phyloP scores from a whole-genome alignment of 2,329 filamentous ascomycete species.

The Ustulina deusta region DNA sequence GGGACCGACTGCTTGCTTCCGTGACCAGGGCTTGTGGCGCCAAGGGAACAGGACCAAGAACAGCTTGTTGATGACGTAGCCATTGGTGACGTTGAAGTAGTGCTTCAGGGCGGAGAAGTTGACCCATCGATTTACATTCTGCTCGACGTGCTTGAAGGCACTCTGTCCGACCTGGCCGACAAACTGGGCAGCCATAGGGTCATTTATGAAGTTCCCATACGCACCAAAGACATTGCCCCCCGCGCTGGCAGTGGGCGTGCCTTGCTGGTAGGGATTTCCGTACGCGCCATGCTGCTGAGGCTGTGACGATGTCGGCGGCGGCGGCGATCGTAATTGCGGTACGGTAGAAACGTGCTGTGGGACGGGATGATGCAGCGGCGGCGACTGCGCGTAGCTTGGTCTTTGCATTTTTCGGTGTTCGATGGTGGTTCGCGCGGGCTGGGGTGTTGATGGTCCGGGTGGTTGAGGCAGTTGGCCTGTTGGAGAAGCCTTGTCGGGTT shows the following conservation, averaged over 20 bases:
- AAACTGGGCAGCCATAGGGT: constrained; percentile 88
- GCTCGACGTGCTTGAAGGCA: constrained; percentile 92
- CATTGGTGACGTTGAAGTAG: constrained; percentile 99
- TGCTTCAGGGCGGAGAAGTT: constrained; percentile 95
- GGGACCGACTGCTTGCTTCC: constrained; percentile 81
- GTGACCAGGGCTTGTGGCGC: constrained; percentile 97
- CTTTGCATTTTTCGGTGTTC: constrained; percentile 79
- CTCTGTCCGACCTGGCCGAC: constrained; percentile 94
- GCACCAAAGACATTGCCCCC: constrained; percentile 72
- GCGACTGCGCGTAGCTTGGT: constrained; percentile 85
- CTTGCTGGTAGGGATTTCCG: constrained; percentile 80
- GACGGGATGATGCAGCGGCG: constrained; percentile 95
- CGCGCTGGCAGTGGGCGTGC: constrained; percentile 60
- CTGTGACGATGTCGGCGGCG: constrained; percentile 77
- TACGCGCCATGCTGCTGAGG: constrained; percentile 75
- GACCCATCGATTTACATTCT: constrained; percentile 89
- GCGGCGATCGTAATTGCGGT: constrained; percentile 94
- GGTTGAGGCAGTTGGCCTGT: neutral
- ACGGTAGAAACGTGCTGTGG: constrained; percentile 99
- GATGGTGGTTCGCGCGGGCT: constrained; percentile 4
- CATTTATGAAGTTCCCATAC: constrained; percentile 94
- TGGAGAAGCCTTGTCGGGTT: neutral
- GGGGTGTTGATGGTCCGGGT: neutral
- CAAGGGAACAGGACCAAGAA: constrained; percentile 95
- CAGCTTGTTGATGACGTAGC: constrained; percentile 93